phyloP scores from a whole-genome alignment of 176 grass and related monocot genomes.

The Calamus simplicifolius region DNA sequence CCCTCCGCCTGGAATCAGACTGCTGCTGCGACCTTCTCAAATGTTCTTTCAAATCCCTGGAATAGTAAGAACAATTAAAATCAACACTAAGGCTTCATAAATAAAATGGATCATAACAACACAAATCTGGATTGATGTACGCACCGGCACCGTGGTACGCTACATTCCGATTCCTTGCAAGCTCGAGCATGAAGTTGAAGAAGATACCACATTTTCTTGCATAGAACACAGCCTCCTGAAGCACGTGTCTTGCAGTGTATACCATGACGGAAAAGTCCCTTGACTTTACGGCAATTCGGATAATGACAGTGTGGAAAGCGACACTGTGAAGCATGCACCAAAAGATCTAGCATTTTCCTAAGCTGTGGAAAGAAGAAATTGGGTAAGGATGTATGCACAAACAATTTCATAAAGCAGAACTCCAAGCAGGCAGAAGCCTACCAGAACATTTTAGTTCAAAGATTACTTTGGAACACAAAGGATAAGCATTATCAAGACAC shows the following conservation, averaged over 20 bases:
- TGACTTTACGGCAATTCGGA: slow-evolving; percentile 70
- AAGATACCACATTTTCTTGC: slow-evolving; percentile 85
- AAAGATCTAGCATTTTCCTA: slow-evolving; percentile 76
- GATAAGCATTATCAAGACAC: no score
- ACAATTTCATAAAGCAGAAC: no score
- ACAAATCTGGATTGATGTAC: slow-evolving; percentile 14
- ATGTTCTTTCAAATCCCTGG: slow-evolving; percentile 97
- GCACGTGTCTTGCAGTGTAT: slow-evolving; percentile 60
- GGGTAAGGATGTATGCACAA: background rate
- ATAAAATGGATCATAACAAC: no score
- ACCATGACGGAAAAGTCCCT: slow-evolving; percentile 84
- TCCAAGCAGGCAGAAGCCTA: no score
- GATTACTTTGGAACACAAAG: no score
- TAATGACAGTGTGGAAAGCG: slow-evolving; percentile 56
- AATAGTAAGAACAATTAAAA: slow-evolving; percentile 12
- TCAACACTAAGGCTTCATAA: no score
- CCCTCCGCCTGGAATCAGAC: slow-evolving; percentile 87
- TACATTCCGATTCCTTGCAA: slow-evolving; percentile 89
- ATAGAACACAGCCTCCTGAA: slow-evolving; percentile 74
- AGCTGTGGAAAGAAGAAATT: slow-evolving; percentile 38
- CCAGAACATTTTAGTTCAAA: no score
- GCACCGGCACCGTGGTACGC: slow-evolving; percentile 95
- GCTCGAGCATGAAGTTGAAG: slow-evolving; percentile 89
- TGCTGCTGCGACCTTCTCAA: slow-evolving; percentile 91
- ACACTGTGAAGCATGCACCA: slow-evolving; percentile 71